Base-by-base conservation (phyloP, 345 rosid genomes). In the Geranium rotundifolium region DNA sequence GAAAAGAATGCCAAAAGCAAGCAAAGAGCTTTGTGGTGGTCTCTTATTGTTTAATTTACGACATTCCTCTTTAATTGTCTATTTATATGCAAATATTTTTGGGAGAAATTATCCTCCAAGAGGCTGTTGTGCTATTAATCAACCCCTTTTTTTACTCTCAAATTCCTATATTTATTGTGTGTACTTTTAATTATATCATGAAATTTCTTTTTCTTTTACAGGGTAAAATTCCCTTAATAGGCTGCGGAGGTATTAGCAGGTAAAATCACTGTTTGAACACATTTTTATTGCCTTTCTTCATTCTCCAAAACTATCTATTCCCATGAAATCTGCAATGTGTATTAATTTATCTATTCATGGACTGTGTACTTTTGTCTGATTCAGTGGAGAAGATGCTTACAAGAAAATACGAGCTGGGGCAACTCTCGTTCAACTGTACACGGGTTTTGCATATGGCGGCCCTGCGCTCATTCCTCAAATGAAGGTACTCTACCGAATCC, bases 361-460 rank as follows among this genome's bases (percentile, higher is more conserved):
- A 59, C 17, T 19, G 17, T 62, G 60, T 58, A 17, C 46, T 14
- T 60, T 8, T 61, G 30, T 56, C 63, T 64, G 69, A 65, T 74
- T 69, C 75, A 93, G 99, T 75, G 97, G 99, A 59, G 97, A 90
- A 75, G 99, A 93, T 70, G 99, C 99, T 66, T 93, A 88, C 83
- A 79, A 81, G 69, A 93, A 88, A 77, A 79, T 93, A 61, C 81
- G 99, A 76, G 88, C 95, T 5, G 99, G 97, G 67, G 99, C 97
- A 60, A 88, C 90, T 37, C 99, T 93, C 68, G 89, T 90, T 74
- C 99, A 93, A 82, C 88, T 93, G 63, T 93, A 93, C 69, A 85
- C 99, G 0, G 89, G 82, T 58, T 93, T 93, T 75, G 96, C 97
- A 0, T 93, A 90, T 67, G 99, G 90, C 3, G 97, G 99, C 63